These are phyloP conservation scores for Pyrenophora seminiperda DNA, from an alignment of 2,329 filamentous ascomycete genomes.

Conservation along the genomic window DNA sequence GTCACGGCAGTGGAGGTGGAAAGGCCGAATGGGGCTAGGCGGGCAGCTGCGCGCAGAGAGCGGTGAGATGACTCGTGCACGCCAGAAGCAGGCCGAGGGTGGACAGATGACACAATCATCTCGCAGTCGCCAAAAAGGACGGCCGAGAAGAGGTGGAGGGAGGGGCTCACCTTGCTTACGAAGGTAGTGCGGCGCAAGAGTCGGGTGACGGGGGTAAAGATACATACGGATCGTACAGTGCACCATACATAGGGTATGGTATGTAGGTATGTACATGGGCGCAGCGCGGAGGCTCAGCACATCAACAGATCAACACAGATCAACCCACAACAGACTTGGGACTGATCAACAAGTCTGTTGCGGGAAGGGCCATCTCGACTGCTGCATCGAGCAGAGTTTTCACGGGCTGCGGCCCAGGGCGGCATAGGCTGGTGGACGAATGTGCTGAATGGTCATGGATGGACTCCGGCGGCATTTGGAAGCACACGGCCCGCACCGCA, in stretches of 20 bases:
- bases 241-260: no score
- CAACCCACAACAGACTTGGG: background rate
- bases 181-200: constrained; percentile 21
- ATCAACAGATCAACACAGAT: constrained; percentile 5
- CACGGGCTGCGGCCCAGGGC: constrained; percentile 15
- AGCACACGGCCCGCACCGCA: constrained; percentile 40
- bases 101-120: constrained; percentile 44
- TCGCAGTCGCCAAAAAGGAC: constrained; percentile 9
- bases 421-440: constrained; percentile 12
- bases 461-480: constrained; percentile 26
- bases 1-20: constrained; percentile 22
- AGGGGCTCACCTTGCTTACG: constrained; percentile 28
- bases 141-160: no score
- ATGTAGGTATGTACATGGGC: no score
- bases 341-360: no score
- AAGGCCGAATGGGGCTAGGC: constrained; percentile 30
- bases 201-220: constrained; percentile 35
- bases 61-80: constrained; percentile 48
- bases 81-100: constrained; percentile 31
- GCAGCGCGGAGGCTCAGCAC: constrained; percentile 14
- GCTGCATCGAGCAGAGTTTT: constrained; percentile 36
- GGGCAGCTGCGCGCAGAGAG: constrained; percentile 28
- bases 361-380: constrained; percentile 26
- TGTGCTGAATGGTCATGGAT: constrained; percentile 26
- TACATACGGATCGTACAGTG: no score